Conservation (phyloP, 2,329 filamentous ascomycete species). For the Stagonosporopsis cucurbitacearum region DNA sequence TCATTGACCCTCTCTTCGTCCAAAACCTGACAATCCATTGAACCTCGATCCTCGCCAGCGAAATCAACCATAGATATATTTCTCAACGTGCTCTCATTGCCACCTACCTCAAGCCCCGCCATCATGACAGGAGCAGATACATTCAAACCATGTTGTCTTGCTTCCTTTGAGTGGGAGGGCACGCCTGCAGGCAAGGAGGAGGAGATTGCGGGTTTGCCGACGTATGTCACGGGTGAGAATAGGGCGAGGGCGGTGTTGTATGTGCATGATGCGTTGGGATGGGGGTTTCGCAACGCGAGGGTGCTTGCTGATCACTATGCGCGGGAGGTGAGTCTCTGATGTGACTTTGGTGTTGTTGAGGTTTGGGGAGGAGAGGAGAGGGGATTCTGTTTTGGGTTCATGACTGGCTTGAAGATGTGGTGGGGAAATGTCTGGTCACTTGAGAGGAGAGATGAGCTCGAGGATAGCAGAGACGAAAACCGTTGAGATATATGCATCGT, state of each 20-base stretch:
- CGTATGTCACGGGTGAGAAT: slow-evolving; percentile 50
- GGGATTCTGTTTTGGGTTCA: too few relatives aligned
- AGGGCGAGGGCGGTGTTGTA: slow-evolving; percentile 47
- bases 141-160: slow-evolving; percentile 31
- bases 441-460: too few relatives aligned
- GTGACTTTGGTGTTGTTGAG: too few relatives aligned
- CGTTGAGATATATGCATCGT: not conserved
- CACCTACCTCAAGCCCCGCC: too few relatives aligned
- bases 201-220: slow-evolving; percentile 42
- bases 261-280: slow-evolving; percentile 54
- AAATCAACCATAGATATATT: too few relatives aligned
- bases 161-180: slow-evolving; percentile 46
- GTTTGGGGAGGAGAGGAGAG: too few relatives aligned
- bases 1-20: too few relatives aligned
- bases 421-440: not conserved
- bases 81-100: too few relatives aligned
- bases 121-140: not conserved
- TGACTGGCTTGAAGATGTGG: too few relatives aligned
- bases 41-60: too few relatives aligned
- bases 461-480: too few relatives aligned
- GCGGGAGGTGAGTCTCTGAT: slow-evolving; percentile 20
- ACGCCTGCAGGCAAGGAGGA: slow-evolving; percentile 42
- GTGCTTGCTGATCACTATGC: slow-evolving; percentile 55
- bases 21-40: too few relatives aligned
- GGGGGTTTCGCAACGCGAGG: slow-evolving; percentile 51